A percentile compares a stretch with the other conserved stretches of the same genome.
Conservation (phyloP, 345 rosid genomes). For the Schrenkiella parvula region DNA sequence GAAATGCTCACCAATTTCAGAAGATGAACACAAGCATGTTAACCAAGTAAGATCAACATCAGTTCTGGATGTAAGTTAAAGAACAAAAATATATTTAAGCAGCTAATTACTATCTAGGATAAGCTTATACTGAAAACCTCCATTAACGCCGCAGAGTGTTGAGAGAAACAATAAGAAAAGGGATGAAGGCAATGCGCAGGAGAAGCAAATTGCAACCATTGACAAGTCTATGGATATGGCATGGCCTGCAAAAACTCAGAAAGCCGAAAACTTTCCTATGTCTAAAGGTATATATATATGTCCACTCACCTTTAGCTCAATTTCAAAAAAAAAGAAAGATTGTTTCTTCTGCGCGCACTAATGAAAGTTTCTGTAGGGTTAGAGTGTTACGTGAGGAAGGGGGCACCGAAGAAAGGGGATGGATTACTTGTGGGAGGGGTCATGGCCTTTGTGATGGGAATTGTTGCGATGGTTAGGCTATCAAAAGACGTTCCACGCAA, state of each 20-base stretch:
- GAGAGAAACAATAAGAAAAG: slow-evolving; percentile 24
- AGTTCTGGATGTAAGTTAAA: slow-evolving; percentile 18
- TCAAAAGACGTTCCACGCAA: slow-evolving; percentile 64
- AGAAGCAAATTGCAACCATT: slow-evolving; percentile 38
- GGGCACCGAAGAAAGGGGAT: slow-evolving; percentile 29
- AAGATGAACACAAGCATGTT: slow-evolving; percentile 39
- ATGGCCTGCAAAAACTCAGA: slow-evolving; percentile 21
- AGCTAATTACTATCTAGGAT: not conserved
- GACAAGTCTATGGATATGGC: slow-evolving; percentile 45
- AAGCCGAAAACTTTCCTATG: not conserved
- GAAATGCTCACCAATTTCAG: slow-evolving; percentile 50
- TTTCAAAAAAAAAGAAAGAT: not conserved
- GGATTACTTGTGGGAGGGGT: slow-evolving; percentile 46
- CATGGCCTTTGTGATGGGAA: slow-evolving; percentile 63
- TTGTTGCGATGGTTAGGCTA: slow-evolving; percentile 58
- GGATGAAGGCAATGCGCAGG: slow-evolving; percentile 24
- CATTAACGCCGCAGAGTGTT: slow-evolving; percentile 11
- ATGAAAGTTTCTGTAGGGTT: slow-evolving; percentile 8
- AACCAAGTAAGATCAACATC: slow-evolving; percentile 30
- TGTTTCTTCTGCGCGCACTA: not conserved
- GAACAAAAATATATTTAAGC: not conserved
- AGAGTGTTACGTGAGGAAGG: slow-evolving; percentile 31
- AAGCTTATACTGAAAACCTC: not conserved
- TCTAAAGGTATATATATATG: slow-evolving; percentile 23
- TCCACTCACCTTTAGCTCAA: not conserved